Percentiles rank a stretch among this genome's conserved stretches.
These are phyloP conservation scores for Spiraea crenata DNA, from an alignment of 331 rosid species.

Conservation along the genomic window DNA sequence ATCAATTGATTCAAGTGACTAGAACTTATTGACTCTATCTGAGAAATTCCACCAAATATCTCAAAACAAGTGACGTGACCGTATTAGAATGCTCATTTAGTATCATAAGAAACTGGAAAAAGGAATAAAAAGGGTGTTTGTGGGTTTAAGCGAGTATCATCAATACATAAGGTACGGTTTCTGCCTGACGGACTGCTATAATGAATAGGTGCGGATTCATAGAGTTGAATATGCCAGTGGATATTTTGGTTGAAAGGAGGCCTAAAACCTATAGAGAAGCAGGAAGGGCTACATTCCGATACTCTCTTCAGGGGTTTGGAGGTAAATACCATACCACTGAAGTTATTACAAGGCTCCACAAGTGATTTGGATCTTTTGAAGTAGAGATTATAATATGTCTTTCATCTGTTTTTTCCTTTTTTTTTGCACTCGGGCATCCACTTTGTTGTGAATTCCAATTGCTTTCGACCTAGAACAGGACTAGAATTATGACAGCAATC, in stretches of 20 bases:
- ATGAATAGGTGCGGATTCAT: no score
- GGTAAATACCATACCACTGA: neutral
- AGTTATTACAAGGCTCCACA: neutral
- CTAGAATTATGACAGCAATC: no score
- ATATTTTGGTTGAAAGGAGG: neutral
- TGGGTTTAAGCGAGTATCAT: neutral
- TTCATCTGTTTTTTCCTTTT: neutral
- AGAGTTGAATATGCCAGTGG: no score
- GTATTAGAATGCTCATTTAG: conserved; percentile 26
- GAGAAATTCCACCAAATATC: no score
- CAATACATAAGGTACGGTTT: neutral
- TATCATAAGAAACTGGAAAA: conserved; percentile 28
- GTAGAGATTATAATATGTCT: neutral
- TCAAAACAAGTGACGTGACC: conserved; percentile 40
- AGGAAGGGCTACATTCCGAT: neutral
- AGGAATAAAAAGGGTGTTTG: no score
- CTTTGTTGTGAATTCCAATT: no score
- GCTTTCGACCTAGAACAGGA: no score
- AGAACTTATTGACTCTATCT: no score
- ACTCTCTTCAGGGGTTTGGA: neutral
- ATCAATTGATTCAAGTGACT: no score
- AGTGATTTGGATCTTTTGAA: neutral
- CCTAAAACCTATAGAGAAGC: conserved; percentile 2
- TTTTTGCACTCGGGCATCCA: no score
- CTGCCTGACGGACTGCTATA: no score